Evolutionary conservation across 495 filamentous ascomycete genomes (phyloP).

Genomic region (Pseudevernia furfuracea): DNA sequence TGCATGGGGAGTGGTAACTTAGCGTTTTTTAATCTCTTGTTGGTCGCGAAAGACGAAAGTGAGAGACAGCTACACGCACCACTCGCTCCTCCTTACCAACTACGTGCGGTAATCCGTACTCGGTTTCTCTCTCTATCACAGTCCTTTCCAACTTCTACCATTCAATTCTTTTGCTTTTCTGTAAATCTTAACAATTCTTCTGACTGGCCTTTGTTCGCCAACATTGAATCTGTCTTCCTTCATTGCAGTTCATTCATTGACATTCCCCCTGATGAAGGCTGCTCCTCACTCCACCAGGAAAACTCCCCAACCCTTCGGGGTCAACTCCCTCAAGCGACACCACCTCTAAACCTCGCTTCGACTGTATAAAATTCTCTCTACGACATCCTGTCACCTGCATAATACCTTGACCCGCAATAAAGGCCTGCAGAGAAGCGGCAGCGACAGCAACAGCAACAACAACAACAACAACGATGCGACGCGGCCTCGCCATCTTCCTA

Average conservation of each 20-base stretch:
- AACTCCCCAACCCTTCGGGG: background rate
- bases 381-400: background rate
- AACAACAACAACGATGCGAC: conserved; percentile 42
- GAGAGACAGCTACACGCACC: background rate
- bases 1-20: too few relatives aligned
- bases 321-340: background rate
- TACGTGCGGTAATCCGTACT: background rate
- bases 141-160: too few relatives aligned
- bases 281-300: background rate
- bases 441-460: conserved; percentile 26
- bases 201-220: too few relatives aligned
- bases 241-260: background rate
- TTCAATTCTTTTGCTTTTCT: too few relatives aligned
- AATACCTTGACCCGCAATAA: background rate
- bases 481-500: conserved; percentile 56
- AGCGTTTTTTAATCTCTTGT: too few relatives aligned
- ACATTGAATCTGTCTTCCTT: background rate
- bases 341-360: background rate
- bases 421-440: background rate
- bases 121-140: too few relatives aligned
- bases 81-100: background rate
- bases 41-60: too few relatives aligned
- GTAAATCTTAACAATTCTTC: too few relatives aligned
- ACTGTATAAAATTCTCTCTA: background rate
- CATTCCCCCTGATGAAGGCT: background rate